These are phyloP conservation scores for Amaranthus tricolor DNA, from an alignment of 179 eudicot genomes.

Conservation along the genomic window DNA sequence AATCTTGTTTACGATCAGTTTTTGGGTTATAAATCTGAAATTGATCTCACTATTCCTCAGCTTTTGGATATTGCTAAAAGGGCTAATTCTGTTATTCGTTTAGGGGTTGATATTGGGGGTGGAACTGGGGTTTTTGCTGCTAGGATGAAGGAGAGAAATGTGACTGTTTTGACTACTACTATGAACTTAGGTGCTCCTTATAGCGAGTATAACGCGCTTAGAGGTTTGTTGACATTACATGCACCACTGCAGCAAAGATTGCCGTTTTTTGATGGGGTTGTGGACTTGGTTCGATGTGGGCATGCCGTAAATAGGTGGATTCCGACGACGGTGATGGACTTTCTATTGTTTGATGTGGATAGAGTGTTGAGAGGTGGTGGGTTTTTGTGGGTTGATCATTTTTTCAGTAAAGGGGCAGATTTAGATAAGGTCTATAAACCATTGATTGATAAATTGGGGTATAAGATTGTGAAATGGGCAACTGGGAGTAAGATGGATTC, in stretches of 20 bases:
- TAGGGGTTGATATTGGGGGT: constrained; percentile 82
- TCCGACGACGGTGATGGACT: constrained; percentile 64
- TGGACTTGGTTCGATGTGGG: constrained; percentile 81
- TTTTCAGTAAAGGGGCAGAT: constrained; percentile 69
- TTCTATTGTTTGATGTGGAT: constrained; percentile 77
- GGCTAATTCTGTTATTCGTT: constrained; percentile 36
- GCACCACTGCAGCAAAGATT: constrained; percentile 83
- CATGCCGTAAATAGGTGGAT: constrained; percentile 88
- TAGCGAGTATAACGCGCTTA: constrained; percentile 60
- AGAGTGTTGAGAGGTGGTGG: constrained; percentile 92
- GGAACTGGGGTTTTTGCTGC: constrained; percentile 80
- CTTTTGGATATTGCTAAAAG: constrained; percentile 40
- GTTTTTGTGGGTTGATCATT: constrained; percentile 73
- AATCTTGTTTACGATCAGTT: constrained; percentile 35
- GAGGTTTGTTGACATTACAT: constrained; percentile 76
- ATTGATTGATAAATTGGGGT: constrained; percentile 65
- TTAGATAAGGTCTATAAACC: constrained; percentile 77
- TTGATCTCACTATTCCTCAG: constrained; percentile 75
- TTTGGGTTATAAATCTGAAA: constrained; percentile 46
- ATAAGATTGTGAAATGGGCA: constrained; percentile 91
- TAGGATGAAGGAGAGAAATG: constrained; percentile 59
- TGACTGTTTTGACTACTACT: constrained; percentile 70
- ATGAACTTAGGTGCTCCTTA: constrained; percentile 79
- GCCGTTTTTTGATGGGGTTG: constrained; percentile 76
- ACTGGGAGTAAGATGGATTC: constrained; percentile 68